Conservation (phyloP, 768 basidiomycete genomes). For the Leccinum arenicola region DNA sequence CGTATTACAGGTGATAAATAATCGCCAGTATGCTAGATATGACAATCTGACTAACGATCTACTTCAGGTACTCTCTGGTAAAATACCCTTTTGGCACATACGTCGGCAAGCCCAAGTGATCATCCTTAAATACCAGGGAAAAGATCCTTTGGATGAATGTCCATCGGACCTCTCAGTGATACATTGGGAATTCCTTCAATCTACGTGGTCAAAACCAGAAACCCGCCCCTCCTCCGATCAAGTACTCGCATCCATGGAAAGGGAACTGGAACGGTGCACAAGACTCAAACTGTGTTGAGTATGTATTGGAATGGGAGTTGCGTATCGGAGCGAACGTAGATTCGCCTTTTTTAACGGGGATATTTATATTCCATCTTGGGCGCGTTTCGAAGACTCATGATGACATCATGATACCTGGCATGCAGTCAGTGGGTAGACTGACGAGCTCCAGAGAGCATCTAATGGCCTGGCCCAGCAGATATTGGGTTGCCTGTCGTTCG, state of each 20-base stretch:
- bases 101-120: conserved; percentile 11
- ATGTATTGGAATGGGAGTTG: background rate
- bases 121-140: conserved; percentile 15
- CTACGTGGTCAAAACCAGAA: conserved; percentile 11
- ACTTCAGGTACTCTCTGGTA: conserved; percentile 12
- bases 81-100: conserved; percentile 9
- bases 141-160: conserved; percentile 14
- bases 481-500: too few relatives aligned
- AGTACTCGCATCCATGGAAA: conserved; percentile 2
- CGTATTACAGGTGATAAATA: conserved; percentile 9
- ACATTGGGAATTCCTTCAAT: conserved; percentile 13
- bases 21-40: background rate
- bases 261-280: background rate
- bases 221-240: conserved; percentile 10
- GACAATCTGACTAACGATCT: background rate
- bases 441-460: too few relatives aligned
- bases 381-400: background rate
- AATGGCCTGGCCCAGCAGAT: too few relatives aligned
- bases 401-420: background rate
- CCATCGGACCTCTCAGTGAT: background rate
- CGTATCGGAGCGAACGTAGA: background rate
- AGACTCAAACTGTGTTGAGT: background rate
- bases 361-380: background rate
- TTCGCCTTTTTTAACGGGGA: background rate
- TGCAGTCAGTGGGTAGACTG: too few relatives aligned